These are phyloP conservation scores for Psidium guajava DNA, from an alignment of 345 rosid genomes.

Conservation along the genomic window DNA sequence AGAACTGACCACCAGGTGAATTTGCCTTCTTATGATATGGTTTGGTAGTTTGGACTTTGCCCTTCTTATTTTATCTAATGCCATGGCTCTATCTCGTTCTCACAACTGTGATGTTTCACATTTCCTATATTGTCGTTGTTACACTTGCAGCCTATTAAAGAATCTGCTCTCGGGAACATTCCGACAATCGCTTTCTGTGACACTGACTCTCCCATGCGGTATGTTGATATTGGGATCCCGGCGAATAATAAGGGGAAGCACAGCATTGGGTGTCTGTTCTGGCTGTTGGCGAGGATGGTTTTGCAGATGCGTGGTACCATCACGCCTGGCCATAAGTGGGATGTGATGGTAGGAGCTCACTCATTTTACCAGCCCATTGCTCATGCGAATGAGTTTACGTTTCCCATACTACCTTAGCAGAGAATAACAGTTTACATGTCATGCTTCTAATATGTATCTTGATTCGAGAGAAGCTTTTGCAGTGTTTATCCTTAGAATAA, in stretches of 20 bases:
- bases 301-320: constrained; percentile 95
- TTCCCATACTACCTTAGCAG: neutral
- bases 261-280: constrained; percentile 89
- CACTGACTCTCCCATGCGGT: constrained; percentile 91
- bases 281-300: constrained; percentile 96
- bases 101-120: neutral
- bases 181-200: constrained; percentile 96
- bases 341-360: constrained; percentile 48
- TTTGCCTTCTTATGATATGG: neutral
- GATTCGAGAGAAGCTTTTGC: neutral
- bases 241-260: constrained; percentile 97
- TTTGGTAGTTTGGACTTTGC: neutral
- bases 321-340: constrained; percentile 69
- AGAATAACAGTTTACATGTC: neutral
- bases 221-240: constrained; percentile 90
- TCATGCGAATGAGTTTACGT: neutral
- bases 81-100: neutral
- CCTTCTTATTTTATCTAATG: neutral
- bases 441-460: neutral
- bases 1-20: constrained; percentile 93
- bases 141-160: constrained; percentile 76
- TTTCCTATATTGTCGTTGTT: neutral
- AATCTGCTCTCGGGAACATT: constrained; percentile 91
- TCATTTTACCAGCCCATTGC: neutral
- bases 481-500: neutral